Evolutionary conservation across 2,329 filamentous ascomycete species (phyloP).

Genomic region (Diaporthe vexans): DNA sequence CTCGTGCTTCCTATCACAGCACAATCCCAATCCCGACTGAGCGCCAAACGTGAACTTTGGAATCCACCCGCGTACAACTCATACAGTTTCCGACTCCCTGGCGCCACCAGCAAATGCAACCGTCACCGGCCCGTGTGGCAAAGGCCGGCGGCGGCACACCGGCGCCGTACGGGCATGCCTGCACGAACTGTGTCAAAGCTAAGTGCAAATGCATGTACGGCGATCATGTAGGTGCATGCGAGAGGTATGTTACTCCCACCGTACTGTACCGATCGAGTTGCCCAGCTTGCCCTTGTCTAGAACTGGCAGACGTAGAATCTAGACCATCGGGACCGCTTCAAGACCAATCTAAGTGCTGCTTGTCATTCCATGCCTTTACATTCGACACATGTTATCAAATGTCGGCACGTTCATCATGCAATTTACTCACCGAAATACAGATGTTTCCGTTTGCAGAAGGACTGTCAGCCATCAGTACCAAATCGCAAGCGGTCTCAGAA

Average conservation of each 20-base stretch:
- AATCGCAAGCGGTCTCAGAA: conserved; percentile 55
- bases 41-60: neutral
- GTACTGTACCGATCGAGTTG: neutral
- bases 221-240: conserved; percentile 47
- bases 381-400: neutral
- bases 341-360: neutral
- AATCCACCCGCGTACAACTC: conserved; percentile 21
- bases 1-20: conserved; percentile 29
- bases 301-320: neutral
- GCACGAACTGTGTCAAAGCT: conserved; percentile 61
- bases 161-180: conserved; percentile 58
- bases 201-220: conserved; percentile 64
- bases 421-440: conserved; percentile 38
- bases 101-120: conserved; percentile 22
- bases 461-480: conserved; percentile 60
- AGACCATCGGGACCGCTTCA: neutral
- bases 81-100: neutral
- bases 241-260: conserved; percentile 45
- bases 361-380: neutral
- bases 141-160: conserved; percentile 40
- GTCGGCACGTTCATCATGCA: neutral
- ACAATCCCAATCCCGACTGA: conserved; percentile 30
- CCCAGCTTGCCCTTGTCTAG: neutral
- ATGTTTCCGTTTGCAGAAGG: conserved; percentile 62
- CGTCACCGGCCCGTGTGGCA: conserved; percentile 28